A percentile compares a stretch with the other conserved stretches of the same genome.
Conservation (phyloP, 352 stramenopile genomes). For the Phytophthora colocasiae region DNA sequence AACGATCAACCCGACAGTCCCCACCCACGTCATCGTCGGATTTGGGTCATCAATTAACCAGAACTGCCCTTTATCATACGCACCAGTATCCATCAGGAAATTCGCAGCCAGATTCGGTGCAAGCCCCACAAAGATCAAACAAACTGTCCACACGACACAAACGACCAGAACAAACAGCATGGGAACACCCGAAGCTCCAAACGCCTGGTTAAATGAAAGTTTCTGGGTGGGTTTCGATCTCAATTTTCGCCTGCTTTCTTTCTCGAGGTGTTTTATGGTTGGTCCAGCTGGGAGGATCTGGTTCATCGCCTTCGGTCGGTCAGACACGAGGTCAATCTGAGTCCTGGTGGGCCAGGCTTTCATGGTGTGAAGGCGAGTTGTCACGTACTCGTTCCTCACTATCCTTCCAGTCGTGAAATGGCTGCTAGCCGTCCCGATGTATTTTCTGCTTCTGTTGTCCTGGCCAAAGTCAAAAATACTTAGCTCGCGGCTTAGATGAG, state of each 20-base stretch:
- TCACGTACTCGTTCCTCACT: too few species aligned
- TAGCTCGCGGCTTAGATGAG: too few species aligned
- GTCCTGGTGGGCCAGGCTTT: too few species aligned
- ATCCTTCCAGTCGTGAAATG: too few species aligned
- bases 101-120: conserved; percentile 33
- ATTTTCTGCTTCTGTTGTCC: too few species aligned
- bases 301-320: too few species aligned
- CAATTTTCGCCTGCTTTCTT: neutral
- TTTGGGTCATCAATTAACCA: conserved; percentile 31
- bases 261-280: too few species aligned
- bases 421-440: too few species aligned
- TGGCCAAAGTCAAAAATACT: too few species aligned
- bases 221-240: neutral
- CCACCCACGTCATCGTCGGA: neutral
- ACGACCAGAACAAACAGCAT: conserved; percentile 14
- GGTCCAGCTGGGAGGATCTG: too few species aligned
- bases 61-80: conserved; percentile 37
- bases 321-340: too few species aligned
- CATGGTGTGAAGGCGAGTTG: too few species aligned
- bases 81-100: conserved; percentile 28
- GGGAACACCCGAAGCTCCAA: conserved; percentile 11
- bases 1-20: conserved; percentile 1
- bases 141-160: conserved; percentile 22
- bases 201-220: conserved; percentile 17
- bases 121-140: conserved; percentile 29